These are phyloP conservation scores for Globisporangium nunn DNA, from an alignment of 352 stramenopile species.

Conservation along the genomic window DNA sequence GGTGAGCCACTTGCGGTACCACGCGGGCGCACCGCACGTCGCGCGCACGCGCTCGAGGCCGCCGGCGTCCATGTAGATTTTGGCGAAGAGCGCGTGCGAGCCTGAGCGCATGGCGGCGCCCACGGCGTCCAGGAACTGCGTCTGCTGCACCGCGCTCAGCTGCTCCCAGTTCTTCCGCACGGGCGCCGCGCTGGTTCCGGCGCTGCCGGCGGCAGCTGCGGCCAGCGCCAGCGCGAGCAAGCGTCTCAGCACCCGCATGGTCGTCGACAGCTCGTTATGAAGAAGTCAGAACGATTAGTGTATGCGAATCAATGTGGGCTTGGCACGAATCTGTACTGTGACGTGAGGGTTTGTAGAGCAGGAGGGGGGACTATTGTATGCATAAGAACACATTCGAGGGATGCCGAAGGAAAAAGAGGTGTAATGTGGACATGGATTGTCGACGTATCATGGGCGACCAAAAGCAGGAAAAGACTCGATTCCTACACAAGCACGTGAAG, in stretches of 20 bases:
- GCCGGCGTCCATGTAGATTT: conserved; percentile 40
- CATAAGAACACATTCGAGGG: too few species aligned
- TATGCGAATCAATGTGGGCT: too few species aligned
- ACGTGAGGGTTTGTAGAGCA: background rate
- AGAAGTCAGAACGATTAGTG: background rate
- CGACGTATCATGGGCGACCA: too few species aligned
- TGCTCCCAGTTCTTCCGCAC: conserved; percentile 17
- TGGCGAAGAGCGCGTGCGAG: conserved; percentile 43
- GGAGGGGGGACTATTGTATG: background rate
- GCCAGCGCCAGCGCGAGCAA: conserved; percentile 3
- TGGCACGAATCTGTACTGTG: background rate
- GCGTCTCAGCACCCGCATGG: conserved; percentile 4
- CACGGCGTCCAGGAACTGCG: conserved; percentile 41
- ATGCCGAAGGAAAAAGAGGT: too few species aligned
- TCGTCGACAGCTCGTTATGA: background rate
- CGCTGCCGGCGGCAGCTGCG: background rate
- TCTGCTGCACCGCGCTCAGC: conserved; percentile 13
- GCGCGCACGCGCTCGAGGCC: conserved; percentile 29
- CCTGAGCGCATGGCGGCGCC: conserved; percentile 42
- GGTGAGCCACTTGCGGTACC: conserved; percentile 63
- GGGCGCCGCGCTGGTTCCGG: background rate
- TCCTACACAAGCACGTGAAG: too few species aligned
- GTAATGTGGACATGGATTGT: too few species aligned
- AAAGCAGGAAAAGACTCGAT: too few species aligned
- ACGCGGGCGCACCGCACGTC: conserved; percentile 45